phyloP scores from a whole-genome alignment of 306 rosid species.

The Medicago arabica region DNA sequence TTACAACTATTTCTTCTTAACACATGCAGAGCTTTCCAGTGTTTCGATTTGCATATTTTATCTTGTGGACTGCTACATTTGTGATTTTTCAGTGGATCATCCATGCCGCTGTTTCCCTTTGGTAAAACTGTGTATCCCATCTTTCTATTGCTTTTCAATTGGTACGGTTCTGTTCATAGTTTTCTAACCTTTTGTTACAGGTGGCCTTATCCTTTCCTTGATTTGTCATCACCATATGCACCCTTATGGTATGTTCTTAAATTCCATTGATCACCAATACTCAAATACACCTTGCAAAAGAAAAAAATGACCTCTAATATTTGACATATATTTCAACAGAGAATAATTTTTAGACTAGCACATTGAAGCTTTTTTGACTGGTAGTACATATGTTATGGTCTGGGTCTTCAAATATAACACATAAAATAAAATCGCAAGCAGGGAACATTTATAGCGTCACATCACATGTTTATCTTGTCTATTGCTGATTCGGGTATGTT shows the following conservation, averaged over 20 bases:
- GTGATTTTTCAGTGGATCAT: constrained; percentile 86
- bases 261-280: constrained; percentile 15
- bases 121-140: constrained; percentile 54
- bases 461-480: constrained; percentile 24
- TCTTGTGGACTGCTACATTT: constrained; percentile 75
- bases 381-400: constrained; percentile 1
- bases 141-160: constrained; percentile 24
- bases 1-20: constrained; percentile 32
- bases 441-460: constrained; percentile 2
- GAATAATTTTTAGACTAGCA: not conserved
- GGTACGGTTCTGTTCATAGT: constrained; percentile 10
- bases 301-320: not conserved
- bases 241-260: constrained; percentile 74
- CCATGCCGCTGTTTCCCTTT: constrained; percentile 60
- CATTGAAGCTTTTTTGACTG: constrained; percentile 16
- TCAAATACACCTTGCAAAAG: not conserved
- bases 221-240: constrained; percentile 73
- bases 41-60: constrained; percentile 82
- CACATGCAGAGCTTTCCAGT: constrained; percentile 80
- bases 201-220: constrained; percentile 99
- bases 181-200: constrained; percentile 45
- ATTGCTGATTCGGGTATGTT: not conserved
- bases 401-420: constrained; percentile 28
- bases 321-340: not conserved
- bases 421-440: constrained; percentile 26